These are phyloP conservation scores for Nicotiana benthamiana DNA, from an alignment of 257 asterid species.

Conservation along the genomic window DNA sequence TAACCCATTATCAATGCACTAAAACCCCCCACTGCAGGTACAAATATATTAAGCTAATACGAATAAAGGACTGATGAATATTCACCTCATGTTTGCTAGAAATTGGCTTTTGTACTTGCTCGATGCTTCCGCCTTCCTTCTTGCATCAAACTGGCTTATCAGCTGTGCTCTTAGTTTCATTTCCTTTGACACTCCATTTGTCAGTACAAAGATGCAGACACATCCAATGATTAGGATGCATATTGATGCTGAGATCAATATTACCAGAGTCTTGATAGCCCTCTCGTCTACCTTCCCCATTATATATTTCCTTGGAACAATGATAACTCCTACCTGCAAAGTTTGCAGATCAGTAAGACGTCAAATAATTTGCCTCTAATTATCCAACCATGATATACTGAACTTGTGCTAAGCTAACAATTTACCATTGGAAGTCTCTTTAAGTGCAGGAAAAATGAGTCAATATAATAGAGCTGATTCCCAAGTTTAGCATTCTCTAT, in stretches of 20 bases:
- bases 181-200: constrained; percentile 90
- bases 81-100: constrained; percentile 91
- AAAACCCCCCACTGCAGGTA: background rate
- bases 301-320: constrained; percentile 78
- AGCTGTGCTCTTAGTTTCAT: constrained; percentile 82
- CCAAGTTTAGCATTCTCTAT: constrained; percentile 77
- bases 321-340: constrained; percentile 80
- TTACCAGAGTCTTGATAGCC: constrained; percentile 59
- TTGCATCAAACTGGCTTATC: constrained; percentile 76
- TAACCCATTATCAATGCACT: background rate
- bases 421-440: constrained; percentile 91
- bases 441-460: constrained; percentile 78
- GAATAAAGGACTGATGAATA: background rate
- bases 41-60: background rate
- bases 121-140: constrained; percentile 92
- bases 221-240: constrained; percentile 80
- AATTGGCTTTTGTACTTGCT: constrained; percentile 91
- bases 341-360: background rate
- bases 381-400: background rate
- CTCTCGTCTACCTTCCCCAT: constrained; percentile 90
- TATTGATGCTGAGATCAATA: constrained; percentile 72
- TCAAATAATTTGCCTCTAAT: background rate
- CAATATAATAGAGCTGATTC: constrained; percentile 54
- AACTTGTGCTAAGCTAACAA: background rate
- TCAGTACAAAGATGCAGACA: constrained; percentile 68